Base-by-base conservation (phyloP, 768 basidiomycete species). In the Amanita muscaria region DNA sequence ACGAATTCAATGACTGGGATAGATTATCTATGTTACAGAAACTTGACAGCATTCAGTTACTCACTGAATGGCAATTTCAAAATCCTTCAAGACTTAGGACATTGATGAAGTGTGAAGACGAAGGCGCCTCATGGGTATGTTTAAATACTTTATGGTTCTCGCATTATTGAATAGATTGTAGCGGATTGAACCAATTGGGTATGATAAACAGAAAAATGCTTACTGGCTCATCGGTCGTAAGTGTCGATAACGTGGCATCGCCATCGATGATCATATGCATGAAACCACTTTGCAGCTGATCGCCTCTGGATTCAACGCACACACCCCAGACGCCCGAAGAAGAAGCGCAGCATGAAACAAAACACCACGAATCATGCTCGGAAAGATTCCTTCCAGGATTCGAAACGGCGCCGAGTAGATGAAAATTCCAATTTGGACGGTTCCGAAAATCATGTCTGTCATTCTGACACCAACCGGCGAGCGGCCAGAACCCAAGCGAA, bases 41-140 rank as follows among this genome's bases (percentile, higher is more conserved):
- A 62, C 73, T 92, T 33, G 82, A 88, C 48, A 78, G 83, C 3
- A 64, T 90, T 54, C 76, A 88, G 52, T 65, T 75, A 12, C 64
- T 91, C 39, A 73, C 72, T 22, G 89, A 92, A 62, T 92, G 89
- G 89, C 86, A 88, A 54, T 89, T 91, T 51, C 80, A 88, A 48
- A 86, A 87, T 55, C 76, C 86, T 4, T 69, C 71, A 42, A 72
- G 83, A 44, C 54, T 91, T 16, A 70, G 87, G 47, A 70, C 68
- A 34, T 61, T 83, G 37, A 88, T 90, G 86, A 83, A 77, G 55
- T 74, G 68, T 40, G 88, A 88, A 45, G 87, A 88, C 49, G 88
- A 89, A 33, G 64, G 68, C 44, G 84, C 82, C 19, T 64, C 73
- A 24, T 92, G 89, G 89, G 89, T 87, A 46, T 52, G 83, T 34